Evolutionary conservation across 257 asterid species (phyloP).

Genomic region (Fraxinus anomala): DNA sequence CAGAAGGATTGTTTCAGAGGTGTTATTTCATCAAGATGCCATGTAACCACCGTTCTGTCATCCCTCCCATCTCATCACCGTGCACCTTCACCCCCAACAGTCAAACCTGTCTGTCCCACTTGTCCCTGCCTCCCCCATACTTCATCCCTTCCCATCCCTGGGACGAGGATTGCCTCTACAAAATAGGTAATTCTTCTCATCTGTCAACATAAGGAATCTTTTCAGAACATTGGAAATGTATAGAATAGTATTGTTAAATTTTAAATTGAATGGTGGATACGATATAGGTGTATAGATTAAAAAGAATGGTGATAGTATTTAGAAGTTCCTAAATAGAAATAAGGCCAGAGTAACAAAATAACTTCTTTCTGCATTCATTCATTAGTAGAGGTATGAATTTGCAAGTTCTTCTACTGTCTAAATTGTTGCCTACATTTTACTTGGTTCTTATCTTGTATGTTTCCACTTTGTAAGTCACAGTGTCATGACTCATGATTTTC

Average conservation of each 20-base stretch:
- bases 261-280: neutral
- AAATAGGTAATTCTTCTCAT: neutral
- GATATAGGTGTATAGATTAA: neutral
- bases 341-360: neutral
- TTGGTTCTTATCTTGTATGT: conserved; percentile 1
- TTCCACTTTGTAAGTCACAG: conserved; percentile 1
- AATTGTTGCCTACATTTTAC: neutral
- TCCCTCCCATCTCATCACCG: neutral
- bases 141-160: neutral
- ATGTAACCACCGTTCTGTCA: neutral
- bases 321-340: too few species aligned
- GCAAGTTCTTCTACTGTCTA: neutral
- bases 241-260: neutral
- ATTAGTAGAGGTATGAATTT: conserved; percentile 6
- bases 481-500: neutral
- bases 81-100: neutral
- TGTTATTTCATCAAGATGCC: neutral
- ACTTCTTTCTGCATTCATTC: neutral
- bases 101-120: neutral
- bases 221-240: neutral
- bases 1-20: neutral
- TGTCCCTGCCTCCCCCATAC: neutral
- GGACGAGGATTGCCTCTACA: neutral
- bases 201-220: neutral
- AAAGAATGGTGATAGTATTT: too few species aligned